These are phyloP conservation scores for Backusella australiensis DNA, from an alignment of 192 early-diverging fungal species.

Conservation along the genomic window DNA sequence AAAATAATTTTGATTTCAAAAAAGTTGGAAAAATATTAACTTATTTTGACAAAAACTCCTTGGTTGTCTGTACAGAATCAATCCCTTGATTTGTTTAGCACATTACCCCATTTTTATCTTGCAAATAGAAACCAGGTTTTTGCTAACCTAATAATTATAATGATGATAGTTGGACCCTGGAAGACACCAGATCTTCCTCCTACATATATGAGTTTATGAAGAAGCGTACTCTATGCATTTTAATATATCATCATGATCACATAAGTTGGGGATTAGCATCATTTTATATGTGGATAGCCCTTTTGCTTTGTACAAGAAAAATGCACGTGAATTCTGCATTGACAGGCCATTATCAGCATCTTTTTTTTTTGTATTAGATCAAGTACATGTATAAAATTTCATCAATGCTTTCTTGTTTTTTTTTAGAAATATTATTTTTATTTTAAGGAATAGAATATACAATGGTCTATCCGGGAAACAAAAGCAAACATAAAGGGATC, in stretches of 20 bases:
- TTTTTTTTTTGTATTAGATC: background rate
- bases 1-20: background rate
- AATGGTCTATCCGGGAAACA: background rate
- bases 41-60: background rate
- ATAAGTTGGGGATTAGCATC: background rate
- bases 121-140: background rate
- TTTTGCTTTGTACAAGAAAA: background rate
- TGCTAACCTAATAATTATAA: background rate
- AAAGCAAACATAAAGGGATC: background rate
- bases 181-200: background rate
- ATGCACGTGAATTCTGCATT: background rate
- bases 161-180: background rate
- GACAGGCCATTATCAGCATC: background rate
- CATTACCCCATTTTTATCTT: background rate
- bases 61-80: background rate
- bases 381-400: background rate
- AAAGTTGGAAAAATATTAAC: background rate
- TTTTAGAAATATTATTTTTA: background rate
- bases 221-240: background rate
- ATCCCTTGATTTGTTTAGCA: background rate
- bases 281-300: background rate
- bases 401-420: background rate
- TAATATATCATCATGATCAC: slow-evolving; percentile 1
- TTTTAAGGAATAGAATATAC: background rate
- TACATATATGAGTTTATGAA: background rate